Evolutionary conservation across 1,284 basidiomycete species (phyloP).

Genomic region (Apiotrichum mycotoxinovorans): DNA sequence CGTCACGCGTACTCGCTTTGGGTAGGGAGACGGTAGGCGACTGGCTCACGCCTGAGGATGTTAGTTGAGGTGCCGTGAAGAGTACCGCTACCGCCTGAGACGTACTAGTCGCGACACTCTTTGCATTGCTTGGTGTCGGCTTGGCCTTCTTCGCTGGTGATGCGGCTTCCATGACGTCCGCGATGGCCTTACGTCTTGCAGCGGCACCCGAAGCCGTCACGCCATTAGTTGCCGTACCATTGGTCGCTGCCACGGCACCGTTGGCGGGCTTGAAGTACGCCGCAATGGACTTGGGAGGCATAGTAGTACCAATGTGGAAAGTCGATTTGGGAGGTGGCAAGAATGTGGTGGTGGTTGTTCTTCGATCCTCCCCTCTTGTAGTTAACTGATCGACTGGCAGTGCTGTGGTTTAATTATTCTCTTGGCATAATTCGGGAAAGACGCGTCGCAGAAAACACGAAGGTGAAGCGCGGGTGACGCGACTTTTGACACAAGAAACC

Average conservation of each 20-base stretch:
- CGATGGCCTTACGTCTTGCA: not conserved
- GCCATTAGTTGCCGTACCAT: not conserved
- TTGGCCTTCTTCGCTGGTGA: not conserved
- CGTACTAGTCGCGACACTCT: not conserved
- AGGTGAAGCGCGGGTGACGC: not conserved
- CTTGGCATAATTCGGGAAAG: not conserved
- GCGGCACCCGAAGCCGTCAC: too few species aligned
- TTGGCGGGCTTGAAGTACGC: conserved; percentile 19
- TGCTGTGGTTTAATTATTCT: too few species aligned
- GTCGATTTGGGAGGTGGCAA: not conserved
- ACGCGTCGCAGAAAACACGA: too few species aligned
- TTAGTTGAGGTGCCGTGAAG: not conserved
- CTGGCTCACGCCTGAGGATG: not conserved
- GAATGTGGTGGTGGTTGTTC: too few species aligned
- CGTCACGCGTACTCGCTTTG: conserved; percentile 23
- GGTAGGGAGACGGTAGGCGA: conserved; percentile 9
- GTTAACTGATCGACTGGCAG: too few species aligned
- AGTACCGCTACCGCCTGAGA: not conserved
- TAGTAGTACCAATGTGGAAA: not conserved
- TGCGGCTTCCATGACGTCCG: not conserved
- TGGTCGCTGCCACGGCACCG: not conserved
- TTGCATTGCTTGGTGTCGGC: not conserved
- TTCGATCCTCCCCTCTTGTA: too few species aligned
- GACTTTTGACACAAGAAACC: not conserved
- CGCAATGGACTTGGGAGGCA: conserved; percentile 18